Conservation (phyloP, 2,329 filamentous ascomycete species). For the Cordyceps javanica region DNA sequence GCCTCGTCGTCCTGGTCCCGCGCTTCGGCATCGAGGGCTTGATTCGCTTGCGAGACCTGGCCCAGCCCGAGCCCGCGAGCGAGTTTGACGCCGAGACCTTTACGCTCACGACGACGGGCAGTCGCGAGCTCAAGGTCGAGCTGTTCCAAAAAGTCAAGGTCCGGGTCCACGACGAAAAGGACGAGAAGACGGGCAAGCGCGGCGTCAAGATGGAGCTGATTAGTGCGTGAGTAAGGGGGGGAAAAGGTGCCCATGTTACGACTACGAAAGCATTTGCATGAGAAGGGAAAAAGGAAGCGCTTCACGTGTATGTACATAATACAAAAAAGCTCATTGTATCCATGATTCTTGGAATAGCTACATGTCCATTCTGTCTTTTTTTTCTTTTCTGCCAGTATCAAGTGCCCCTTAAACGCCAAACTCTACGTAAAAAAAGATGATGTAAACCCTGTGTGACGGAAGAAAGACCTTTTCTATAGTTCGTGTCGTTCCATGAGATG, state of each 20-base stretch:
- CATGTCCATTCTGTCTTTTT: conserved; percentile 11
- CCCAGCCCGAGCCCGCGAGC: conserved; percentile 69
- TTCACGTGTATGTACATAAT: neutral
- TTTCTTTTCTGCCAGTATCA: conserved; percentile 11
- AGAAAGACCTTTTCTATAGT: neutral
- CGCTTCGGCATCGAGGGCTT: conserved; percentile 92
- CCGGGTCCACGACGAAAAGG: conserved; percentile 84
- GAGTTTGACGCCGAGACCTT: conserved; percentile 85
- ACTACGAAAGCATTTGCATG: neutral
- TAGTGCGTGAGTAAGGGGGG: conserved; percentile 18
- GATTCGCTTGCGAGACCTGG: conserved; percentile 79
- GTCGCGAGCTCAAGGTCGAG: conserved; percentile 57
- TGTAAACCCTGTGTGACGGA: conserved; percentile 11
- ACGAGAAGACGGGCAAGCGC: conserved; percentile 93
- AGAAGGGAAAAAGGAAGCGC: neutral
- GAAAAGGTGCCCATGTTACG: neutral
- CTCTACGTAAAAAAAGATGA: conserved; percentile 14
- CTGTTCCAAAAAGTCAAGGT: conserved; percentile 91
- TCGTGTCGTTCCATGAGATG: conserved; percentile 6
- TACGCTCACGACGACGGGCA: conserved; percentile 56
- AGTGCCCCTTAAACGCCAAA: conserved; percentile 17
- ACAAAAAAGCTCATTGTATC: neutral
- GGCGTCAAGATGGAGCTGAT: conserved; percentile 73
- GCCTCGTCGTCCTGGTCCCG: conserved; percentile 93
- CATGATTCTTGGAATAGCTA: conserved; percentile 8